phyloP scores from a whole-genome alignment of 345 rosid species.

The Pugionium dolabratum region DNA sequence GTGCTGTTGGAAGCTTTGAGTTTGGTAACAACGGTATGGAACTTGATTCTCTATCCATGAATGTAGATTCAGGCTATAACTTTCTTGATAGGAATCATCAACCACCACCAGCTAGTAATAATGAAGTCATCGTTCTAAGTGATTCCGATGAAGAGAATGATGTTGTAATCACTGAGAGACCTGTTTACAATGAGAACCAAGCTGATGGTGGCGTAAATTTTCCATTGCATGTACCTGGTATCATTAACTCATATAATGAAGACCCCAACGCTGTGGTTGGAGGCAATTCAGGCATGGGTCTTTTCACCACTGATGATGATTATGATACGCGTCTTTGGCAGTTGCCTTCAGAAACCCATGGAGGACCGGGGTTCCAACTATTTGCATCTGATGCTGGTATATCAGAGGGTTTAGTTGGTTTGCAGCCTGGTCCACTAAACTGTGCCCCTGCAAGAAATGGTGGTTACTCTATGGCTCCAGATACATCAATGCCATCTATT shows the following conservation, averaged over 20 bases:
- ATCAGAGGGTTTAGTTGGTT: conserved; percentile 57
- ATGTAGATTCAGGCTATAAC: conserved; percentile 54
- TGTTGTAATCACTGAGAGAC: conserved; percentile 47
- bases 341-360: conserved; percentile 61
- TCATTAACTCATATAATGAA: conserved; percentile 56
- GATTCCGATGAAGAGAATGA: conserved; percentile 91
- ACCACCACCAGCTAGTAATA: conserved; percentile 49
- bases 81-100: conserved; percentile 43
- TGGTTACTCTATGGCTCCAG: conserved; percentile 59
- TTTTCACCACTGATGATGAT: conserved; percentile 62
- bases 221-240: conserved; percentile 52
- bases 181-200: conserved; percentile 32
- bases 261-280: conserved; percentile 55
- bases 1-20: conserved; percentile 65
- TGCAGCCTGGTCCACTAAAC: conserved; percentile 49
- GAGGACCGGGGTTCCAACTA: conserved; percentile 69
- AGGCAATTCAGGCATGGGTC: conserved; percentile 58
- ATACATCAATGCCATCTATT: conserved; percentile 47
- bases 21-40: conserved; percentile 61
- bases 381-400: conserved; percentile 63
- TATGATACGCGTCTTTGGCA: conserved; percentile 73
- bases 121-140: conserved; percentile 78
- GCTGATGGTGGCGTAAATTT: conserved; percentile 48
- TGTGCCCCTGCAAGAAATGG: conserved; percentile 45
- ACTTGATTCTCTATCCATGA: conserved; percentile 66